Base-by-base conservation (phyloP, 441 rosid genomes). In the Kokia cookei region DNA sequence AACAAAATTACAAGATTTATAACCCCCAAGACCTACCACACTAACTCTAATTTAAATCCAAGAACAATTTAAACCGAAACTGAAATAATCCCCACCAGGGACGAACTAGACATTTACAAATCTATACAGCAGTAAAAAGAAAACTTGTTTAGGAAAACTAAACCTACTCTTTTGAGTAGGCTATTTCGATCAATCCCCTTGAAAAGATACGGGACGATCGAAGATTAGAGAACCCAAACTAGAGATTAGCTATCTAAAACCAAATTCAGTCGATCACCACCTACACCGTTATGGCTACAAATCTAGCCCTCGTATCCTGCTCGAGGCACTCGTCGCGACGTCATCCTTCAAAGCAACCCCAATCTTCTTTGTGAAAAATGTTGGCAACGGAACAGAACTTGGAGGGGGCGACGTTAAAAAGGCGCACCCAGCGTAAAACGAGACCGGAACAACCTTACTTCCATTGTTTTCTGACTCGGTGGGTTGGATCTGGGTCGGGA, bases 381-480 rank as follows among this genome's bases (percentile, higher is more conserved):
- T 91, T 10, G 98, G 98, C 5, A 94, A 72, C 53, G 97, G 98
- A 1, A 94, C 87, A n/a, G 94, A 93, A 74, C 96, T 89, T 1
- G 98, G 98, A 4, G 97, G 90, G n/a, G 98, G 97, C 3, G 97
- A 94, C 0, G 90, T 75, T 45, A 89, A 19, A 54, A 89, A 90
- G 6, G 88, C 93, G 5, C 93, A 85, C 1, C 98, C 98, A 0
- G 96, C 98, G 57, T 92, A 94, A 81, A 88, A 87, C 10, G 85
- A 79, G 4, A 50, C 14, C 1, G 71, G 58, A 48, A 67, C 13
- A n/a, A 26, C 58, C 42, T 47, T 26, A 3, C 15, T 40, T 0
- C 73, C 51, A 14, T 54, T 55, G 9, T 47, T 57, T 43, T 40
- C 75, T 0, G 85, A 37, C 51, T 71, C 81, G 0, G 83, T 11